Percentiles rank a stretch among this genome's conserved stretches.
These are phyloP conservation scores for Apiotrichum porosum DNA, from an alignment of 1,284 basidiomycete genomes.

Conservation along the genomic window DNA sequence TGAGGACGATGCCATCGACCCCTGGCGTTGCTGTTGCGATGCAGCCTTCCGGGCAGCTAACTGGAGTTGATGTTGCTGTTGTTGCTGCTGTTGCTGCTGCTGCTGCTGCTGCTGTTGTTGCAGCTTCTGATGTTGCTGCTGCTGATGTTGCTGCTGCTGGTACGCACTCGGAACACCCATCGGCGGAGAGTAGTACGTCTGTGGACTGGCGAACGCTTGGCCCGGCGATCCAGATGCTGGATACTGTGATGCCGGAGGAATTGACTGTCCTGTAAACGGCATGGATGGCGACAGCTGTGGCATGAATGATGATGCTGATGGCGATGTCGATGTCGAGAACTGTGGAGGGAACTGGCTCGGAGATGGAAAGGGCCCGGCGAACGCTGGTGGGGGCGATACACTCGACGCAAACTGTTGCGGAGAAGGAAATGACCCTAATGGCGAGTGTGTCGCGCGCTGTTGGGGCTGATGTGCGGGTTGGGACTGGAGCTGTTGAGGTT, in stretches of 20 bases:
- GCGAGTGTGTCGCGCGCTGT: not conserved
- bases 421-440: not conserved
- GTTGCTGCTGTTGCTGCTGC: not conserved
- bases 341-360: no score
- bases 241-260: no score
- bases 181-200: not conserved
- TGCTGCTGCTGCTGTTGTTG: not conserved
- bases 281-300: no score
- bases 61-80: not conserved
- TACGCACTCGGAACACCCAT: no score
- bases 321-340: not conserved
- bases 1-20: not conserved
- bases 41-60: not conserved
- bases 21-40: not conserved
- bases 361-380: no score
- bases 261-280: no score
- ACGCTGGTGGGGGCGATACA: no score
- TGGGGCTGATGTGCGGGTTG: not conserved
- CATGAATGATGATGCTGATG: not conserved
- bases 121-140: not conserved
- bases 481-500: not conserved
- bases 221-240: no score
- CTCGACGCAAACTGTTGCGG: not conserved
- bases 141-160: not conserved
- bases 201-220: not conserved